Conservation (phyloP, 2,329 filamentous ascomycete genomes). For the Diaporthe sp. region DNA sequence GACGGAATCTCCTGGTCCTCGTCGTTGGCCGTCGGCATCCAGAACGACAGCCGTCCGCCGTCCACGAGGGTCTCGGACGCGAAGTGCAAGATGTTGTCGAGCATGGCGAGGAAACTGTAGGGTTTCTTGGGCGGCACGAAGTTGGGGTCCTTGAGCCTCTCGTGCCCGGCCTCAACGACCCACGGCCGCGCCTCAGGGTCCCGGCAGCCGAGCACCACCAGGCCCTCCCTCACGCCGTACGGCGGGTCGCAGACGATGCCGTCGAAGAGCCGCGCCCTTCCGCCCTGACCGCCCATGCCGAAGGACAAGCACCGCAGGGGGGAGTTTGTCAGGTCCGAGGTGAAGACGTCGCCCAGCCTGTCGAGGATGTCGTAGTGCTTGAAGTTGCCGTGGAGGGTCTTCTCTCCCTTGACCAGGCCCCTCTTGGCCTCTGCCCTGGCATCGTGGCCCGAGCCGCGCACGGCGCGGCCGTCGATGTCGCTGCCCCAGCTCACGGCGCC, state of each 20-base stretch:
- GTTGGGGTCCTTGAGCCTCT: conserved; percentile 75
- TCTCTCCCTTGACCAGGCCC: conserved; percentile 50
- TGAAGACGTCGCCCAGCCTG: conserved; percentile 82
- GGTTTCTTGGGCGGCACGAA: conserved; percentile 92
- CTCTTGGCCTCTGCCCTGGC: conserved; percentile 57
- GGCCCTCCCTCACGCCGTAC: conserved; percentile 92
- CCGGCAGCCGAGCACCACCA: conserved; percentile 86
- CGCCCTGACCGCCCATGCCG: conserved; percentile 44
- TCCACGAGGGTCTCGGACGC: conserved; percentile 82
- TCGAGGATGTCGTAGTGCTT: conserved; percentile 81
- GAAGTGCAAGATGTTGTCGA: conserved; percentile 91
- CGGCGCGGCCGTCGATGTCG: conserved; percentile 93
- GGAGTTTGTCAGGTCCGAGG: conserved; percentile 89
- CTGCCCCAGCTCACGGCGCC: conserved; percentile 87
- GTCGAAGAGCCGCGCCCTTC: conserved; percentile 73
- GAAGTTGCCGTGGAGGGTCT: conserved; percentile 78
- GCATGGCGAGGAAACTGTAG: conserved; percentile 91
- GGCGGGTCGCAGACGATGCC: conserved; percentile 96
- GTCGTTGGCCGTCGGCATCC: conserved; percentile 94
- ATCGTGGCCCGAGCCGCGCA: conserved; percentile 74
- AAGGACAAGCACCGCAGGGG: conserved; percentile 71
- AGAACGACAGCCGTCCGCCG: conserved; percentile 86
- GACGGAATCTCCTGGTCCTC: conserved; percentile 82
- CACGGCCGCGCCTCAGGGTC: conserved; percentile 72
- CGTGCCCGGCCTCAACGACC: conserved; percentile 77